Base-by-base conservation (phyloP, 306 rosid genomes). In the Glycyrrhiza uralensis region DNA sequence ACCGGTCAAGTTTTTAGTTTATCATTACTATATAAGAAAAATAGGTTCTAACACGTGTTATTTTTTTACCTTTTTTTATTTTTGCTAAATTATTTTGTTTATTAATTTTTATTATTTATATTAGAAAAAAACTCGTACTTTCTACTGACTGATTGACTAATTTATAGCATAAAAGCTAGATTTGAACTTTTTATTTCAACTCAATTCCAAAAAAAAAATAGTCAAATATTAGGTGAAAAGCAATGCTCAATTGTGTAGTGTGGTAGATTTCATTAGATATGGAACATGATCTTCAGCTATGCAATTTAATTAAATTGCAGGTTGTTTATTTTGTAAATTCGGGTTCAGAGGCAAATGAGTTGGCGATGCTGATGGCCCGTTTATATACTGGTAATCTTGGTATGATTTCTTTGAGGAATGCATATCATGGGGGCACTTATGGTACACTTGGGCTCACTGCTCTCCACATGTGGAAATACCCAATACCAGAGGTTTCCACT, bases 401-500 rank as follows among this genome's bases (percentile, higher is more conserved):
- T 49, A 90, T 93, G 97, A 84, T 93, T 80, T 86, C 97, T 7
- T 41, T 93, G 79, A 87, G 98, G 80, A 93, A 93, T 81, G 97
- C 89, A 22, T 90, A 93, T 82, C 98, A 90, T 82, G 98, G 97
- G 12, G 98, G 98, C 23, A 93, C 93, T 76, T 81, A 96, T 38
- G 49, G 68, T 67, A 93, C 98, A 10, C 63, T 90, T 64, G 97
- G 90, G 49, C 74, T 90, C 54, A 93, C 96, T 1, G 97, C 96
- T 47, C 74, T 93, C 61, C 88, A 81, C 83, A 85, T 96, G 0
- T 90, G 97, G 98, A 93, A 93, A 78, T 90, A 93, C 79, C 87
- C 97, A 49, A 84, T 90, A 61, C 97, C 96, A 28, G 93, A 93
- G 98, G 98, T n/a, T n/a, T n/a, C n/a, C n/a, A n/a, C n/a, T n/a